Evolutionary conservation across 1,284 basidiomycete genomes (phyloP), one percentile per base, ranked within the genome.

Genomic region (Lentinus polychrous): DNA sequence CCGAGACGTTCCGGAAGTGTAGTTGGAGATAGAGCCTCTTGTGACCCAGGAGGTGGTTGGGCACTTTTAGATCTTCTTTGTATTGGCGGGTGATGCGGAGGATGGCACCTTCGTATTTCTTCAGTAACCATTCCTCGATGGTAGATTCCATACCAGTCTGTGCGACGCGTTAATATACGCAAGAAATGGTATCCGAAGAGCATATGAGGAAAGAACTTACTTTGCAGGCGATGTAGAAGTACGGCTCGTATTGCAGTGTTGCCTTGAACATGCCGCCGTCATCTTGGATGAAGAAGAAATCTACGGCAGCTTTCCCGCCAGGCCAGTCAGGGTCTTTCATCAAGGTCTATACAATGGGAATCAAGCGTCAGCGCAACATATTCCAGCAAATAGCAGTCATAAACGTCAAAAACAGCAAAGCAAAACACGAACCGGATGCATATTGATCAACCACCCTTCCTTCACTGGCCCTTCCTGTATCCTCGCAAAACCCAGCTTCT

Each of bases 211-310:
- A 0, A 8, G 46, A 4, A 65, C 79, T 45, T 52, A 92, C 93
- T 73, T 93, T 84, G 79, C 90, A 95, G 2, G 86, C 86, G 53
- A 99, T 86, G 55, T 80, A 81, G 60, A 99, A 97, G 67, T 99
- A 99, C 0, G 96, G 96, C 63, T 97, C 91, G 60, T 95, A 95
- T 47, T 84, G 78, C 51, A 91, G 76, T 1, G 95, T 99, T 55
- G 83, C 86, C 66, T 99, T 99, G 77, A 99, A 99, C 83, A 91
- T 91, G 31, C 79, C 81, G 3, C 95, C 95, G 55, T 98, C 94
- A 60, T 99, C 94, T 68, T 98, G 85, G 57, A 99, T 93, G 60
- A 99, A 99, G 67, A 97, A 98, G 59, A 86, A 97, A 62, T 99
- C 95, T 8, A 99, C 94, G 8, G 87, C 94, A 4, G 91, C 88